Percentiles rank a stretch among this genome's conserved stretches.
phyloP scores from a whole-genome alignment of 257 asterid species.

The Capsicum baccatum region DNA sequence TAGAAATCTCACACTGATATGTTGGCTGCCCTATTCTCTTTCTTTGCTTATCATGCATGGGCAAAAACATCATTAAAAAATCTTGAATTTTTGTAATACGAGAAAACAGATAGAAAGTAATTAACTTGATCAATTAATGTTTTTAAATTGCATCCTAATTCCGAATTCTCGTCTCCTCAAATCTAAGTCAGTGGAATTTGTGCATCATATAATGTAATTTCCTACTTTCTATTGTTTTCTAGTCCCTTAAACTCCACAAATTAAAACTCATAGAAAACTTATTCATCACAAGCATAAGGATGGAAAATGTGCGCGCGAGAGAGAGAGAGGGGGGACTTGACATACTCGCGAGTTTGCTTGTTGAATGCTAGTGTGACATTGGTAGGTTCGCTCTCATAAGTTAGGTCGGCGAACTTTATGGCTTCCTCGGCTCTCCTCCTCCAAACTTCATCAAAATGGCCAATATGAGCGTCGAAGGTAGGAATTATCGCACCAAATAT shows the following conservation, averaged over 20 bases:
- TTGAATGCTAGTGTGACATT: conserved; percentile 50
- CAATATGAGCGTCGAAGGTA: conserved; percentile 34
- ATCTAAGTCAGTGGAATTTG: too few species aligned
- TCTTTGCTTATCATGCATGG: not conserved
- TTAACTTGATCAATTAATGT: too few species aligned
- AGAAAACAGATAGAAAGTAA: not conserved
- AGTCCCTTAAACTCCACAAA: not conserved
- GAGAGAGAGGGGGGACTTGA: not conserved
- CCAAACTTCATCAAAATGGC: conserved; percentile 48
- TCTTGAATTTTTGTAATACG: not conserved
- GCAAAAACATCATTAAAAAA: not conserved
- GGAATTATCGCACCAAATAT: conserved; percentile 43
- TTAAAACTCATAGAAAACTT: not conserved
- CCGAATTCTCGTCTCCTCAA: too few species aligned
- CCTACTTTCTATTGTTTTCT: too few species aligned
- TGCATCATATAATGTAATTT: too few species aligned
- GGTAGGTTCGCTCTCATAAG: conserved; percentile 51
- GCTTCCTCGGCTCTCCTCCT: conserved; percentile 44
- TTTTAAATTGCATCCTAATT: too few species aligned
- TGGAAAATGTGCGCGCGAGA: too few species aligned
- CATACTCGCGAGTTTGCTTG: conserved; percentile 39
- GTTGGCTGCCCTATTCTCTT: not conserved
- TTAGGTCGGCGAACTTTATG: conserved; percentile 45
- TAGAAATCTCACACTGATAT: not conserved
- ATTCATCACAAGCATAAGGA: not conserved